phyloP scores from a whole-genome alignment of 768 basidiomycete genomes.

The Cystobasidium onofrii region DNA sequence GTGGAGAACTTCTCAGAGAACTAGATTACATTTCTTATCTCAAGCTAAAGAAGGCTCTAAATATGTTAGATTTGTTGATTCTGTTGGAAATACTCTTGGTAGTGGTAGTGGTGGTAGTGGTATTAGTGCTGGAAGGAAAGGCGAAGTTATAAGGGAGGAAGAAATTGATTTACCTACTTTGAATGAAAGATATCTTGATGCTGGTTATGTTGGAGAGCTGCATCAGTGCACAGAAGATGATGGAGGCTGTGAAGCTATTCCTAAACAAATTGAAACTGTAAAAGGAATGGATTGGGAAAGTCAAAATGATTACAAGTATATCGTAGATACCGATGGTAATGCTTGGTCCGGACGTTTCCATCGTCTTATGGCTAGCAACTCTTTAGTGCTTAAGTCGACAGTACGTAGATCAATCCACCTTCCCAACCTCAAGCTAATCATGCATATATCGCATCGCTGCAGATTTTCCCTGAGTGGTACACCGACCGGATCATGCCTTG shows the following conservation, averaged over 20 bases:
- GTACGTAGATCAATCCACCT: background rate
- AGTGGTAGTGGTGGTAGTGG: too few species aligned
- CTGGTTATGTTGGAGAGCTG: conserved; percentile 70
- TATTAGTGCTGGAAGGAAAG: background rate
- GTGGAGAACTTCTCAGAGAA: conserved; percentile 53
- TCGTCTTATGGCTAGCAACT: conserved; percentile 36
- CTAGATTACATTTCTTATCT: conserved; percentile 48
- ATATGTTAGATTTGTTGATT: conserved; percentile 36
- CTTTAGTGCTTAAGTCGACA: conserved; percentile 31
- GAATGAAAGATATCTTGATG: conserved; percentile 75
- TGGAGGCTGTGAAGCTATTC: conserved; percentile 53
- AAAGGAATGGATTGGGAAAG: conserved; percentile 45
- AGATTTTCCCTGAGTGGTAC: conserved; percentile 64
- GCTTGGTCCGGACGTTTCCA: conserved; percentile 42
- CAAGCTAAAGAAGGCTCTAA: conserved; percentile 27
- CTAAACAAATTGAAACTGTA: conserved; percentile 43
- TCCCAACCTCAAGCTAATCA: too few species aligned
- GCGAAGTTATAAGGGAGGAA: conserved; percentile 37
- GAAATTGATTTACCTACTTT: conserved; percentile 45
- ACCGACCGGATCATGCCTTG: conserved; percentile 89
- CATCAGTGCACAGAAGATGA: conserved; percentile 62
- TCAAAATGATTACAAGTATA: conserved; percentile 47
- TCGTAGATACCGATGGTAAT: conserved; percentile 77
- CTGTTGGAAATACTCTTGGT: too few species aligned
- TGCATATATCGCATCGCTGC: background rate